Evolutionary conservation across 495 filamentous ascomycete species (phyloP), one percentile per base, ranked within the genome.

Genomic region (Podospora pseudopauciseta): DNA sequence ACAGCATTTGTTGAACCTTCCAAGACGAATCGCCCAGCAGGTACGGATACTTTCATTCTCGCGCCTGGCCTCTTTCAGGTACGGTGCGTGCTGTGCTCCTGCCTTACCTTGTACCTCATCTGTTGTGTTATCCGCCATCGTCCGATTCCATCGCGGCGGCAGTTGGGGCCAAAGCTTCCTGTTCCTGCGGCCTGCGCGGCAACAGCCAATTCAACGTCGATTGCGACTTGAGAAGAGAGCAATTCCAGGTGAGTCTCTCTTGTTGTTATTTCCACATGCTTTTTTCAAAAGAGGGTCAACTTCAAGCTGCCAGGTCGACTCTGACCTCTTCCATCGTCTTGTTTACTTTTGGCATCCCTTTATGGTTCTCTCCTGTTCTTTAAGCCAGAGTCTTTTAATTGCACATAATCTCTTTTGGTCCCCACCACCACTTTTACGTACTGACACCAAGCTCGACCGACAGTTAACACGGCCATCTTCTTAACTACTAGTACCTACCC

Each of bases 131-230:
- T 7, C 13, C 53, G 39, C 56, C 18, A 55, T 49, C 39, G 39
- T 49, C 39, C 39, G 13, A 49, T 49, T 49, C 39, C 13, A 49
- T 49, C 39, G 39, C 39, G 39, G 39, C 39, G 39, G 39, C 30
- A 49, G 39, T 11, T 11, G 39, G 39, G 39, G 67, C 32, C 61
- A 54, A 64, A 68, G 60, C 67, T 39, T 54, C n/a, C 30, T 57
- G 60, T 53, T 32, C 39, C 39, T 49, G 39, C 39, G 39, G 39
- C 39, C 39, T 39, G 59, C 59, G n/a, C 49, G 49, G 60, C 66
- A 68, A n/a, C 49, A 6, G 28, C 30, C 54, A 5, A 27, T 19
- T 64, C 19, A 26, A 28, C 16, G n/a, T 57, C 28, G 66, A 61
- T 60, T 49, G 64, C 55, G 54, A 57, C 27, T 28, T 18, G 19